These are phyloP conservation scores for Linum trigynum DNA, from an alignment of 345 rosid species.

Conservation along the genomic window DNA sequence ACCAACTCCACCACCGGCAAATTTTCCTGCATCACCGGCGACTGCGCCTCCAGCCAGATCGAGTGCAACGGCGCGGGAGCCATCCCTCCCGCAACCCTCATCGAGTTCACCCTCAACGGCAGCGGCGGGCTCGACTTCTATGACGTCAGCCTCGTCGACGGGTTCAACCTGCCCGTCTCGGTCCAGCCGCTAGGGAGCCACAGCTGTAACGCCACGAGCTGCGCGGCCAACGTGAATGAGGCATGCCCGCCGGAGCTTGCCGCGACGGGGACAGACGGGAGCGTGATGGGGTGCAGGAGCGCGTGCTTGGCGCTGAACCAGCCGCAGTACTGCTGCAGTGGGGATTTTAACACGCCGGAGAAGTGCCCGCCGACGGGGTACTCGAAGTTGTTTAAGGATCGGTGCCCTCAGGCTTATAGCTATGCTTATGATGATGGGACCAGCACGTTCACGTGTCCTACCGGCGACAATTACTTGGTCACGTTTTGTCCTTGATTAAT, in stretches of 20 bases:
- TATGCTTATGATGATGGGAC: conserved; percentile 38
- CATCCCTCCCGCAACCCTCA: conserved; percentile 31
- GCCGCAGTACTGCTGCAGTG: conserved; percentile 41
- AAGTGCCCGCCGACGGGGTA: conserved; percentile 36
- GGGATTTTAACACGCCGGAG: conserved; percentile 10
- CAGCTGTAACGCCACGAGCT: conserved; percentile 18
- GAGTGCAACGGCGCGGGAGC: conserved; percentile 29
- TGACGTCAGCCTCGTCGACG: conserved; percentile 40
- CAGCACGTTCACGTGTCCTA: conserved; percentile 32
- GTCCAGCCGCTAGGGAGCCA: conserved; percentile 26
- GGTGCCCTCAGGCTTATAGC: conserved; percentile 56
- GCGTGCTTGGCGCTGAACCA: conserved; percentile 27
- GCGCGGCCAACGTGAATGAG: conserved; percentile 22
- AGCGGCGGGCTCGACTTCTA: conserved; percentile 26
- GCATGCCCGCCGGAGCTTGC: conserved; percentile 39
- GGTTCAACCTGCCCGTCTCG: conserved; percentile 34
- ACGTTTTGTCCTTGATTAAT: conserved; percentile 32
- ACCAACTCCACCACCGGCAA: not conserved
- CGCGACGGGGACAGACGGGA: conserved; percentile 15
- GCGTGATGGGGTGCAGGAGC: conserved; percentile 35
- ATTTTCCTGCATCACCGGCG: conserved; percentile 21
- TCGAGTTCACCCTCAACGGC: conserved; percentile 27
- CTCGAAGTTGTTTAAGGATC: conserved; percentile 33
- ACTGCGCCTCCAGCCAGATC: conserved; percentile 39
- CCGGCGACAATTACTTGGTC: conserved; percentile 30